Base-by-base conservation (phyloP, 164 flowering plant species). In the Santalum album region DNA sequence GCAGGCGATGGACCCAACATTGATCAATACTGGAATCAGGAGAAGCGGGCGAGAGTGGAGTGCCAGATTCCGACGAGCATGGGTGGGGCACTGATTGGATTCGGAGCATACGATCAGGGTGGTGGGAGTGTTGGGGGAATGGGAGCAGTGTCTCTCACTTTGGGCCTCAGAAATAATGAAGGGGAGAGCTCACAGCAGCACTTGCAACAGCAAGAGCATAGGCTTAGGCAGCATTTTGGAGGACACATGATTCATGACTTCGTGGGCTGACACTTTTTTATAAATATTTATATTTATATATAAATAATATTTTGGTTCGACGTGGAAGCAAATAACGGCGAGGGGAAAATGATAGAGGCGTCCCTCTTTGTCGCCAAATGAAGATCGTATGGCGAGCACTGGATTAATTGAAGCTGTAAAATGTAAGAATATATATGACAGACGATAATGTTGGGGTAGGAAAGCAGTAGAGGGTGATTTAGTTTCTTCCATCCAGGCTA, bases 81-180 rank as follows among this genome's bases (percentile, higher is more conserved):
- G 39, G 80, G 69, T 15, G 70, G 79, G 11, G 69, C 77, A 0
- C 55, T 80, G 44, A 70, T 78, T 64, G 72, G 72, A 23, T 72
- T 80, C 20, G 17, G 76, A 36, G 82, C 83, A 0, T 73, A 76
- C 63, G 80, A 76, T 17, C 71, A 63, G 21, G 53, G 56, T 27
- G 74, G 75, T 0, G 84, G 74, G 40, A 14, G 12, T 10, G 54
- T 65, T 12, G 72, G 77, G 12, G 84, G 87, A 7, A 59, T 71
- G 12, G 91, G 95, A 34, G 60, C 90, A 0, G 90, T 84, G 24
- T 81, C 92, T 1, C 81, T 90, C 1, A 87, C 95, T 0, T 60
- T 90, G 54, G 95, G 95, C 0, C 87, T 90, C 5, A 70, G 82
- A 67, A 87, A 84, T 46, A 75, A 77, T 25, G 69, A 69, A 0